phyloP scores from a whole-genome alignment of 139 green algal species.

The Chlamydomonas asymmetrica region DNA sequence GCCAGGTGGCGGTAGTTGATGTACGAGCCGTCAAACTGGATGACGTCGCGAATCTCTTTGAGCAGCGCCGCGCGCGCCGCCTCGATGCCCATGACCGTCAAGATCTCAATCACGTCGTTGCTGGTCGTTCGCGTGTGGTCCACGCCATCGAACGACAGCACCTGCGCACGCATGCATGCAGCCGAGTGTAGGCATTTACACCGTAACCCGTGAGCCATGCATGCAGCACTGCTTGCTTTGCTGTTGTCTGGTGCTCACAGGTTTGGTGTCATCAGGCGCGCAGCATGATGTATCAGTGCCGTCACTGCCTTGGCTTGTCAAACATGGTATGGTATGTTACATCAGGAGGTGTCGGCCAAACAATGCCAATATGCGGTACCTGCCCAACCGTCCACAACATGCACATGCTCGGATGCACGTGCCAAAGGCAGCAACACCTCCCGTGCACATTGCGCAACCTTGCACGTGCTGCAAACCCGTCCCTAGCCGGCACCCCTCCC shows the following conservation, averaged over 20 bases:
- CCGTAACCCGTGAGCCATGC: background rate
- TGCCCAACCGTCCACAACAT: no score
- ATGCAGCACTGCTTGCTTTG: no score
- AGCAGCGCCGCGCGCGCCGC: conserved; percentile 16
- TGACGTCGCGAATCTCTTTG: conserved; percentile 92
- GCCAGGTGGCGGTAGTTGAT: conserved; percentile 97
- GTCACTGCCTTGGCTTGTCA: no score
- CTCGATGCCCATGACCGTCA: conserved; percentile 96
- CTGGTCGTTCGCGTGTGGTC: conserved; percentile 86
- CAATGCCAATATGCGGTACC: no score
- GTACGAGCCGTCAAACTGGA: conserved; percentile 97
- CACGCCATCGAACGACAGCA: conserved; percentile 88
- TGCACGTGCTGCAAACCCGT: background rate
- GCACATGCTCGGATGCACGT: no score
- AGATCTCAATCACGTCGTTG: conserved; percentile 93
- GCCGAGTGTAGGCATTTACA: background rate
- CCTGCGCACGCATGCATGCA: conserved; percentile 39
- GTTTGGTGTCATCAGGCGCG: no score
- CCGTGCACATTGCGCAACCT: no score
- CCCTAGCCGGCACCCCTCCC: background rate
- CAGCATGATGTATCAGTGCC: no score
- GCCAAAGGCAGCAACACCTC: no score
- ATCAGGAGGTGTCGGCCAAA: no score
- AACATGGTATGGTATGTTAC: no score
- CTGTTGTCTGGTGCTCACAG: no score